phyloP scores from a whole-genome alignment of 2,329 filamentous ascomycete species.

The Cladosporium oxysporum region DNA sequence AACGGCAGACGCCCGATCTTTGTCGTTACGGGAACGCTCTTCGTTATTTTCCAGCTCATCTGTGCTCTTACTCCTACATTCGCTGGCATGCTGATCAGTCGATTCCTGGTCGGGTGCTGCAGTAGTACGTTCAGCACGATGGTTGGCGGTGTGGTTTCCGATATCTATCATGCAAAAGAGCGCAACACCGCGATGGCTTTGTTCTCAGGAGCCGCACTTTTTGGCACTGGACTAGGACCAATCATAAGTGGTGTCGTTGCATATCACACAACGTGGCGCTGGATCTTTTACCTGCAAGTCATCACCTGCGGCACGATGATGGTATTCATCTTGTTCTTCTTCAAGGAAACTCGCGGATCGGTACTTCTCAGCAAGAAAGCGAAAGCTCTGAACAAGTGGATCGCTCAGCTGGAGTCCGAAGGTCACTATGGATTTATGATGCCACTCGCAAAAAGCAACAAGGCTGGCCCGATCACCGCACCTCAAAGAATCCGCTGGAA shows the following conservation, averaged over 20 bases:
- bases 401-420: slow-evolving; percentile 67
- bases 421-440: slow-evolving; percentile 62
- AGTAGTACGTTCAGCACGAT: slow-evolving; percentile 81
- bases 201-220: slow-evolving; percentile 76
- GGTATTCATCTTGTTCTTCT: slow-evolving; percentile 65
- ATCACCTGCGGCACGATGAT: slow-evolving; percentile 68
- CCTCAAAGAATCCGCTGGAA: slow-evolving; percentile 66
- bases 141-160: slow-evolving; percentile 87
- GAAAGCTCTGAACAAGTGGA: slow-evolving; percentile 72
- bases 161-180: slow-evolving; percentile 76
- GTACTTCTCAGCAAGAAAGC: slow-evolving; percentile 80
- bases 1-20: slow-evolving; percentile 86
- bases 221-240: slow-evolving; percentile 79
- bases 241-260: slow-evolving; percentile 70
- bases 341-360: slow-evolving; percentile 79
- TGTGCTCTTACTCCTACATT: slow-evolving; percentile 71
- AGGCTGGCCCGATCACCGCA: slow-evolving; percentile 28
- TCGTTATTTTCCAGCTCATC: slow-evolving; percentile 69
- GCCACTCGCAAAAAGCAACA: slow-evolving; percentile 29
- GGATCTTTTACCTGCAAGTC: slow-evolving; percentile 85
- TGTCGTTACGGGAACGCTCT: slow-evolving; percentile 69
- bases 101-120: slow-evolving; percentile 77
- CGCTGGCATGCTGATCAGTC: slow-evolving; percentile 71
- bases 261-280: slow-evolving; percentile 70
- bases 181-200: slow-evolving; percentile 88